Percentiles rank a stretch among this genome's conserved stretches.
phyloP scores from a whole-genome alignment of 2,329 filamentous ascomycete genomes.

The Aspergillus piperis region DNA sequence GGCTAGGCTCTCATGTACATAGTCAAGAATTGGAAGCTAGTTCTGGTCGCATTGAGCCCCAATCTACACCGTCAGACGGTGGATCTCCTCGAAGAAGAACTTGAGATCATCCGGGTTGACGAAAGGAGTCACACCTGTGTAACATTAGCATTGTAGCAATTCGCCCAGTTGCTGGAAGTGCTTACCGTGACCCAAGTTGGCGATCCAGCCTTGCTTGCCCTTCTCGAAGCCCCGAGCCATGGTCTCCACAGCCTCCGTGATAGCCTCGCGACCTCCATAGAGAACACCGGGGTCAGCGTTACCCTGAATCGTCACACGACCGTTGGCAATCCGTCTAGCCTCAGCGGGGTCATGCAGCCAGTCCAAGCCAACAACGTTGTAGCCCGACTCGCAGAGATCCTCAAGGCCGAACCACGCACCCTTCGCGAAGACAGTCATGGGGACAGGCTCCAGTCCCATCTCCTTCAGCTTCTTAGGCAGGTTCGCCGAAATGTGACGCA shows the following conservation, averaged over 20 bases:
- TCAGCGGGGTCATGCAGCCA: conserved; percentile 90
- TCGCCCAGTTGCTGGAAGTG: conserved; percentile 8
- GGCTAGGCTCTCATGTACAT: conserved; percentile 10
- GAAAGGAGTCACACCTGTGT: conserved; percentile 81
- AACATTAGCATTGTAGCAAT: conserved; percentile 22
- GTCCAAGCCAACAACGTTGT: conserved; percentile 91
- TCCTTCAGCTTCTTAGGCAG: conserved; percentile 74
- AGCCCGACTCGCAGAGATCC: conserved; percentile 81
- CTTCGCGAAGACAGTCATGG: conserved; percentile 98
- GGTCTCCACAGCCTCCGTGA: conserved; percentile 76
- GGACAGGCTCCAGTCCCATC: conserved; percentile 75
- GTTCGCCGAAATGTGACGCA: conserved; percentile 78
- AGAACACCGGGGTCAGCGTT: conserved; percentile 94
- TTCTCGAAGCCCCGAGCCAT: conserved; percentile 86
- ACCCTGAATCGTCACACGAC: conserved; percentile 82
- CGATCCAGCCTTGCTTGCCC: conserved; percentile 91
- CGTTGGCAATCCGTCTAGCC: conserved; percentile 75
- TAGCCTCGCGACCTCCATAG: conserved; percentile 79
- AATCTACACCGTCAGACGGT: conserved; percentile 54
- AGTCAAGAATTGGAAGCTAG: conserved; percentile 3
- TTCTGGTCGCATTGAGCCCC: conserved; percentile 1
- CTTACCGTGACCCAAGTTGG: conserved; percentile 91
- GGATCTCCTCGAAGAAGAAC: conserved; percentile 92
- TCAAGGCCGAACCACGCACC: conserved; percentile 95
- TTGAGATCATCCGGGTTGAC: conserved; percentile 91